phyloP scores from a whole-genome alignment of 495 filamentous ascomycete genomes.

The Lepraria neglecta region DNA sequence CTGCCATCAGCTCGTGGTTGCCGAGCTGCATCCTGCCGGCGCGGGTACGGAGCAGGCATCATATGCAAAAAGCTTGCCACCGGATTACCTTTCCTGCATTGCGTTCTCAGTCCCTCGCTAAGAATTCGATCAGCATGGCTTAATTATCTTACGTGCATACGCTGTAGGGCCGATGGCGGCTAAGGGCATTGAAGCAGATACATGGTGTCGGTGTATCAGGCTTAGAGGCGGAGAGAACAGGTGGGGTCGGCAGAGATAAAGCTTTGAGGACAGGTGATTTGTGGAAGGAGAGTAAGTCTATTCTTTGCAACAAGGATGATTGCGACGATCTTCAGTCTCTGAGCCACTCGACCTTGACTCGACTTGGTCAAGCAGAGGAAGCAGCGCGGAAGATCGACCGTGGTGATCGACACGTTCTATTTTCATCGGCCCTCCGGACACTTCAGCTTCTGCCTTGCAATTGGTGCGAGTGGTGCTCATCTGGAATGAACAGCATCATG shows the following conservation, averaged over 20 bases:
- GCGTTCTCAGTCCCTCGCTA: slow-evolving; percentile 9
- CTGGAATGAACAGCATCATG: neutral
- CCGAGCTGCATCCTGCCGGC: neutral
- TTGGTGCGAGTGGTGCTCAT: slow-evolving; percentile 17
- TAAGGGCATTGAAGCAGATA: slow-evolving; percentile 6
- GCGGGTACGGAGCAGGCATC: neutral
- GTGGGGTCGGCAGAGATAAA: slow-evolving; percentile 9
- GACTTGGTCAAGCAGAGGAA: neutral
- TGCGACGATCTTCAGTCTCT: neutral
- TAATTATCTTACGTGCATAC: slow-evolving; percentile 9
- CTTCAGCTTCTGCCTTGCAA: slow-evolving; percentile 5
- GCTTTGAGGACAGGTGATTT: neutral
- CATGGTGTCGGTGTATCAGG: neutral
- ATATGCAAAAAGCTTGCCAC: slow-evolving; percentile 1
- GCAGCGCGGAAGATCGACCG: slow-evolving; percentile 10
- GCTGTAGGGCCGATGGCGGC: neutral
- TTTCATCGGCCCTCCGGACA: neutral
- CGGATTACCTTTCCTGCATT: neutral
- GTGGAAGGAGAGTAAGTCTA: neutral
- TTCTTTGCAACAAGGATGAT: neutral
- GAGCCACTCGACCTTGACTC: slow-evolving; percentile 5
- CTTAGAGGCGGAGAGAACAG: neutral
- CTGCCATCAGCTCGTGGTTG: no score
- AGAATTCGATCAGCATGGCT: neutral
- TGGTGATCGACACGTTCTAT: slow-evolving; percentile 6